phyloP scores from a whole-genome alignment of 2,329 filamentous ascomycete species.

The Pseudocercospora fuligena region DNA sequence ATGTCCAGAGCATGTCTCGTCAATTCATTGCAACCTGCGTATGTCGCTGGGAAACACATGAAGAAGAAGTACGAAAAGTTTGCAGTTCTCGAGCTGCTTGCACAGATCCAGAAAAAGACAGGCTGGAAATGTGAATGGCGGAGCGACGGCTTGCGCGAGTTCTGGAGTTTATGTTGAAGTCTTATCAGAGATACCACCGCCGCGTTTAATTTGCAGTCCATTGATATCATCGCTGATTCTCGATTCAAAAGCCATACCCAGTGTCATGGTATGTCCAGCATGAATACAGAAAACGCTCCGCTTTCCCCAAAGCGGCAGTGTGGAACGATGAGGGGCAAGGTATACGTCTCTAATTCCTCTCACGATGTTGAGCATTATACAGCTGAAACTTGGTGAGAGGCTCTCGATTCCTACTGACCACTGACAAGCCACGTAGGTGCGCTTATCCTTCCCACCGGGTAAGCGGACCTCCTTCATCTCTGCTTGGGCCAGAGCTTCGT shows the following conservation, averaged over 20 bases:
- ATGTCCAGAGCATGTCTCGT: constrained; percentile 19
- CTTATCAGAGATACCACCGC: not conserved
- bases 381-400: not conserved
- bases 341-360: not conserved
- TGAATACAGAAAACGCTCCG: not conserved
- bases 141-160: constrained; percentile 20
- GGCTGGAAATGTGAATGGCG: constrained; percentile 27
- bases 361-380: not conserved
- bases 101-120: constrained; percentile 23
- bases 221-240: not conserved
- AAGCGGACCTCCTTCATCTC: not conserved
- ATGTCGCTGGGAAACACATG: constrained; percentile 23
- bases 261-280: too few species aligned
- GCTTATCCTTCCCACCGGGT: not conserved
- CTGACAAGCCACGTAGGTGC: not conserved
- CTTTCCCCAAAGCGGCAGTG: not conserved
- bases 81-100: constrained; percentile 20
- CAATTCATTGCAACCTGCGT: constrained; percentile 23
- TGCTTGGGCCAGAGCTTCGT: not conserved
- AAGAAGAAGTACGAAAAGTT: constrained; percentile 25
- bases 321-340: constrained; percentile 2
- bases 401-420: not conserved
- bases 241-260: too few species aligned
- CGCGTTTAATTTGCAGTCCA: not conserved
- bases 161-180: constrained; percentile 21